Evolutionary conservation across 2,329 filamentous ascomycete species (phyloP).

Genomic region (Ceratocystis ficicola): DNA sequence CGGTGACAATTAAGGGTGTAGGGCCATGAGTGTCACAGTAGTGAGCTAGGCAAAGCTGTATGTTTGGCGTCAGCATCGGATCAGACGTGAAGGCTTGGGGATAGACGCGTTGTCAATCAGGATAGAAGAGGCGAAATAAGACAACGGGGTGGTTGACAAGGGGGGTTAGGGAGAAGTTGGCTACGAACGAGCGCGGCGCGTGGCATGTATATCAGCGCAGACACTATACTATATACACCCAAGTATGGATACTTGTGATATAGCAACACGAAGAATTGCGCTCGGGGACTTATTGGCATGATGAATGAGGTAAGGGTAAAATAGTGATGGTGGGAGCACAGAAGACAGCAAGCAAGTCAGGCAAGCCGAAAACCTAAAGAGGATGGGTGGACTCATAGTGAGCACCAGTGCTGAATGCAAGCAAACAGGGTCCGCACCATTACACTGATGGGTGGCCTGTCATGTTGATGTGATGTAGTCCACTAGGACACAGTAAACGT

Average conservation of each 20-base stretch:
- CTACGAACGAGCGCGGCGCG: not conserved
- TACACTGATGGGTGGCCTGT: not conserved
- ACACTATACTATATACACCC: not conserved
- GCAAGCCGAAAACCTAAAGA: not conserved
- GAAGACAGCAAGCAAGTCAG: not conserved
- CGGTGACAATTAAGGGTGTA: conserved; percentile 57
- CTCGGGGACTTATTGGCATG: conserved; percentile 3
- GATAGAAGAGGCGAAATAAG: not conserved
- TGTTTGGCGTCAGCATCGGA: conserved; percentile 22
- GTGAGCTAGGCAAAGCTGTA: conserved; percentile 57
- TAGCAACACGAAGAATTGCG: not conserved
- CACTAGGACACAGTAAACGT: not conserved
- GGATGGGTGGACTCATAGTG: not conserved
- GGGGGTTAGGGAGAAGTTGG: not conserved
- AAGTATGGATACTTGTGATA: not conserved
- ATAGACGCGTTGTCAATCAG: not conserved
- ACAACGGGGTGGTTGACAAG: not conserved
- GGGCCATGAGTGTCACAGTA: conserved; percentile 60
- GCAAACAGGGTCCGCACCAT: not conserved
- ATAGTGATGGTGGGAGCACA: not conserved
- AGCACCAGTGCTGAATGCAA: not conserved
- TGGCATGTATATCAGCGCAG: not conserved
- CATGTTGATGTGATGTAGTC: not conserved
- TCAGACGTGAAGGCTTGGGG: not conserved
- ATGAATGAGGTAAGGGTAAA: conserved; percentile 1